phyloP scores from a whole-genome alignment of 1,284 basidiomycete genomes.

The Cryptococcus sp. region DNA sequence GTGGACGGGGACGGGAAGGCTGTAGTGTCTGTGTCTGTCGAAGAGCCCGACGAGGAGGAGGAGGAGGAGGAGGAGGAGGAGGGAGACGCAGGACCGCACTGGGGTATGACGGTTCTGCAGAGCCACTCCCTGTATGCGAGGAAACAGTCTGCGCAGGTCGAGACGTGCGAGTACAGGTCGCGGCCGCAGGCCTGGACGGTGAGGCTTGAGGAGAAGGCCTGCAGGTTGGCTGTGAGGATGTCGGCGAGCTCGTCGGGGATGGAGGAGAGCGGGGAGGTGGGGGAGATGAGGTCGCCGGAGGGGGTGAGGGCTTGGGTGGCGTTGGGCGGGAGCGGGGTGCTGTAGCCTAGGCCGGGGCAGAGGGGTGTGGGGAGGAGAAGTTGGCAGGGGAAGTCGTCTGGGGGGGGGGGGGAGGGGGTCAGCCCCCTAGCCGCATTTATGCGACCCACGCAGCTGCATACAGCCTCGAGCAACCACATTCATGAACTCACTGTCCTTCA shows the following conservation, averaged over 20 bases:
- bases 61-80: constrained; percentile 28
- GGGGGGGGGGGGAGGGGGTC: not conserved
- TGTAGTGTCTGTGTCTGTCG: constrained; percentile 8
- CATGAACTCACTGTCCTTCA: constrained; percentile 45
- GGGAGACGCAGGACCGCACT: constrained; percentile 55
- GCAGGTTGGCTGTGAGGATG: constrained; percentile 59
- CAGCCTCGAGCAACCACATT: no score
- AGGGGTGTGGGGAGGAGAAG: constrained; percentile 67
- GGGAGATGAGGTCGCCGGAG: constrained; percentile 20
- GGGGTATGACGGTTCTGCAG: constrained; percentile 67
- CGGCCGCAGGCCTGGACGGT: constrained; percentile 72
- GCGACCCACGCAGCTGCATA: no score
- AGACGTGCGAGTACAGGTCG: constrained; percentile 72
- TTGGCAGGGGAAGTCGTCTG: constrained; percentile 68
- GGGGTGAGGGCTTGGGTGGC: constrained; percentile 28
- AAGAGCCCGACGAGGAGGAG: not conserved
- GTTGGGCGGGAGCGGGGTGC: constrained; percentile 60
- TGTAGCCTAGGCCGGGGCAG: constrained; percentile 69
- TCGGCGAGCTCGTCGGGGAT: constrained; percentile 56
- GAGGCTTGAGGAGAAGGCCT: constrained; percentile 70
- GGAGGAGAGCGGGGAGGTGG: constrained; percentile 56
- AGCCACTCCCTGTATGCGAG: constrained; percentile 72
- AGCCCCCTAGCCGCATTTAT: no score
- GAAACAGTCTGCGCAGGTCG: constrained; percentile 72
- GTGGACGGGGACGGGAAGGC: constrained; percentile 15